Base-by-base conservation (phyloP, 257 asterid genomes). In the Buddleja alternifolia region DNA sequence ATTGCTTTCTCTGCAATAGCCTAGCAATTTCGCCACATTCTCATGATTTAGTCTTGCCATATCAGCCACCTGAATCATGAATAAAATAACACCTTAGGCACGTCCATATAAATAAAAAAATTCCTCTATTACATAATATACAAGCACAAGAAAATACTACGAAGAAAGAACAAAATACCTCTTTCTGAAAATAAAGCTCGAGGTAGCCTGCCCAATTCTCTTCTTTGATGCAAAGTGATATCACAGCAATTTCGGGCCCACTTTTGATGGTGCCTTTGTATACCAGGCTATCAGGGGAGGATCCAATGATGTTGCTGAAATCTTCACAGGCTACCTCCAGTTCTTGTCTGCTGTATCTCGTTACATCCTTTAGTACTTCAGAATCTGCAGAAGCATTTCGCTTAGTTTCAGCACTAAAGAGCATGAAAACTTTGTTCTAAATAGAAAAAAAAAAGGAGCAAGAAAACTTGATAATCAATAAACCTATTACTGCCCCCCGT, bases 281-380 rank as follows among this genome's bases (percentile, higher is more conserved):
- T 15, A 93, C 90, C 47, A 83, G 75, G 70, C 88, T 83, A 69
- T 86, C 86, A 0, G 88, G 82, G 47, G 86, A 75, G 16, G 88
- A 80, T 41, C 84, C 93, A 29, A 93, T 85, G 20, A 93, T 87
- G 76, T 93, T 93, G 84, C 98, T 93, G 77, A 93, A 93, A 76
- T 90, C 98, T 83, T 93, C 98, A 29, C 98, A 93, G 15, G 97
- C 97, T 16, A 76, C 82, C 72, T 84, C 95, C 41, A 93, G 96
- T 58, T 93, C 98, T 65, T 88, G 89, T 58, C 94, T 80, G 72
- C 82, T 82, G 76, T 86, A 88, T 76, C 83, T 84, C 20, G 41
- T 64, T 1, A 86, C 92, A 71, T 87, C 88, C 82, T 85, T 86
- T 74, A 90, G 84, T 74, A 77, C 47, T 52, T 84, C 97, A 7